These are phyloP conservation scores for Ormosia emarginata DNA, from an alignment of 306 rosid species.

Conservation along the genomic window DNA sequence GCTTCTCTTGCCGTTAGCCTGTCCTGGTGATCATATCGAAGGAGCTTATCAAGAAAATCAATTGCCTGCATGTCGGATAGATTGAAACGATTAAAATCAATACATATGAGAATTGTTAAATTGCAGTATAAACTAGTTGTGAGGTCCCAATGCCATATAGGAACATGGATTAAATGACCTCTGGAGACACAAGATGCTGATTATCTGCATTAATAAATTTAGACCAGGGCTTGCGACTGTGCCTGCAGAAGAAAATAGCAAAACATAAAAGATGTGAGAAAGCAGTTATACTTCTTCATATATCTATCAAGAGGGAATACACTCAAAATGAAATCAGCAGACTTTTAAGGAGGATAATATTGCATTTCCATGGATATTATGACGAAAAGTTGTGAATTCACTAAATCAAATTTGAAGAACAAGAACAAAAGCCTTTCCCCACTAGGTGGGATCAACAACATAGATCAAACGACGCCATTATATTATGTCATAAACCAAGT, in stretches of 20 bases:
- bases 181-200: slow-evolving; percentile 95
- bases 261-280: background rate
- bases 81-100: slow-evolving; percentile 20
- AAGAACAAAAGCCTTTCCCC: background rate
- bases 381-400: background rate
- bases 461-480: no score
- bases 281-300: background rate
- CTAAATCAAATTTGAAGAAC: background rate
- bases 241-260: slow-evolving; percentile 62
- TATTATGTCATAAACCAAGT: no score
- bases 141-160: background rate
- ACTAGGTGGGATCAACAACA: no score
- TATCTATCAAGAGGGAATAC: slow-evolving; percentile 4
- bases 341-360: background rate
- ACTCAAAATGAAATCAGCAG: background rate
- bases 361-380: slow-evolving; percentile 1
- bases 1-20: slow-evolving; percentile 97
- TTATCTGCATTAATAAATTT: slow-evolving; percentile 90
- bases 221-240: slow-evolving; percentile 97
- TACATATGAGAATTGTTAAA: background rate
- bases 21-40: slow-evolving; percentile 94
- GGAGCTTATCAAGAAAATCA: slow-evolving; percentile 97
- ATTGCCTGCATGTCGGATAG: slow-evolving; percentile 62
- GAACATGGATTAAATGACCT: slow-evolving; percentile 51
- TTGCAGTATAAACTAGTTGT: background rate